phyloP scores from a whole-genome alignment of 345 rosid species.

The Populus pruinosa region DNA sequence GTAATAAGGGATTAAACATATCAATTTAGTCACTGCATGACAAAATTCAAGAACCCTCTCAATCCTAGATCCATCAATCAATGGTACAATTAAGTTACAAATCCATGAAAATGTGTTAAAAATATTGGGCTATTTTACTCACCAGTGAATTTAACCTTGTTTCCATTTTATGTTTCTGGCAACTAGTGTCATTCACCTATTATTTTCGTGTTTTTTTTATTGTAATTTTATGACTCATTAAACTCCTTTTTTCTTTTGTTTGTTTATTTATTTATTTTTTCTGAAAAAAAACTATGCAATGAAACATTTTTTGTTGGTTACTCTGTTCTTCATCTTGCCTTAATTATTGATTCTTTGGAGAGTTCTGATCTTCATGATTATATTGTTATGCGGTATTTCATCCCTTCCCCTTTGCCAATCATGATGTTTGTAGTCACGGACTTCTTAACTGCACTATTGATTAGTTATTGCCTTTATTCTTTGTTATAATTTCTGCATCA shows the following conservation, averaged over 20 bases:
- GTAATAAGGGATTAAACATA: conserved; percentile 26
- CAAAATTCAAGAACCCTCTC: background rate
- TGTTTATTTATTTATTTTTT: background rate
- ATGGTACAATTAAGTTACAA: too few relatives aligned
- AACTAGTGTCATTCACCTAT: background rate
- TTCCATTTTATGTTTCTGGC: background rate
- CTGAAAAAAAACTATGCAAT: background rate
- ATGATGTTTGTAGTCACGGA: background rate
- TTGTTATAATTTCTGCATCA: background rate
- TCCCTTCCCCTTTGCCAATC: background rate
- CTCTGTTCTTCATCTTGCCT: background rate
- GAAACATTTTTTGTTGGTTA: background rate
- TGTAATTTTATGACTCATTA: background rate
- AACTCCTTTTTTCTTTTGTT: background rate
- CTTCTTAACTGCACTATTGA: too few relatives aligned
- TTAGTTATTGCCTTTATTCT: background rate
- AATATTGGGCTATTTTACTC: background rate
- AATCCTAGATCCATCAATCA: background rate
- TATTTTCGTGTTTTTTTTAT: too few relatives aligned
- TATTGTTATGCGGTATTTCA: background rate
- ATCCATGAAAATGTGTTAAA: too few relatives aligned
- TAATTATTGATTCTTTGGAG: background rate
- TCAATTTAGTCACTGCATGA: background rate
- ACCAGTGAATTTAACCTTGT: background rate
- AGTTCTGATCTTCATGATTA: background rate